Evolutionary conservation across 2,329 filamentous ascomycete species (phyloP).

Genomic region (Proliferodiscus dingleyae): DNA sequence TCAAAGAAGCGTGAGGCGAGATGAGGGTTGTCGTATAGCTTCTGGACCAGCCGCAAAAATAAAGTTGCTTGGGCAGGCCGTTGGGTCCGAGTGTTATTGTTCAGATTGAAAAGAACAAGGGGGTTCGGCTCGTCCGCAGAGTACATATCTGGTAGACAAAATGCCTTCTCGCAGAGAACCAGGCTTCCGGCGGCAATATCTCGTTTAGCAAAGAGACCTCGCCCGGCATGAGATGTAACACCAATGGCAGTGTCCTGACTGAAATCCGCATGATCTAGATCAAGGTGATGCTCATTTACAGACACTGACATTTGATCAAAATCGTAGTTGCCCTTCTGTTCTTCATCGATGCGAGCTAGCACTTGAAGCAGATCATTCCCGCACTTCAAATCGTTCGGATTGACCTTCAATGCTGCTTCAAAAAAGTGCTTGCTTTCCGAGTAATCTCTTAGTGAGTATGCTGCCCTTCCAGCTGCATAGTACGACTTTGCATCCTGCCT

Average conservation of each 20-base stretch:
- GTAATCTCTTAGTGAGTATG: constrained; percentile 11
- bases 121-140: not conserved
- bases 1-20: constrained; percentile 8
- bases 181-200: constrained; percentile 11
- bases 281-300: constrained; percentile 1
- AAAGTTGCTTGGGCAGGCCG: constrained; percentile 9
- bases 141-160: constrained; percentile 14
- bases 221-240: not conserved
- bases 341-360: constrained; percentile 7
- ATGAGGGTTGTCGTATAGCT: constrained; percentile 9
- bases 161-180: constrained; percentile 17
- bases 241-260: constrained; percentile 3
- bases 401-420: constrained; percentile 7
- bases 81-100: constrained; percentile 11
- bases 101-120: constrained; percentile 14
- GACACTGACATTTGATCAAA: constrained; percentile 8
- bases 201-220: constrained; percentile 10
- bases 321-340: constrained; percentile 12
- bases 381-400: constrained; percentile 7
- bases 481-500: constrained; percentile 11
- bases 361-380: constrained; percentile 8
- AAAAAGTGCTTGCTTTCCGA: constrained; percentile 10
- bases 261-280: constrained; percentile 15
- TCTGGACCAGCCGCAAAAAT: constrained; percentile 11
- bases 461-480: constrained; percentile 13